phyloP scores from a whole-genome alignment of 805 yeast genomes.

The Candida verbasci region DNA sequence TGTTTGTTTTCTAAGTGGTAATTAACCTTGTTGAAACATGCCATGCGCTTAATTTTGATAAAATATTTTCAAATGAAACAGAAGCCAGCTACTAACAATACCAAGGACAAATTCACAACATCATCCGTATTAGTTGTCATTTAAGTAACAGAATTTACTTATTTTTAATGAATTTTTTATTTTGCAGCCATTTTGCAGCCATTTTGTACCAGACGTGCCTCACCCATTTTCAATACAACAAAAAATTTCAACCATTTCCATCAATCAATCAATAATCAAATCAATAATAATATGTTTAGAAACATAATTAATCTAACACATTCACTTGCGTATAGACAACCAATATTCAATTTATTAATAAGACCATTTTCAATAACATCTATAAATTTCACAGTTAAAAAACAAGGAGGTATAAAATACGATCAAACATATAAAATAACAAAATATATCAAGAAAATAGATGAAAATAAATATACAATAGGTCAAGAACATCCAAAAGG shows the following conservation, averaged over 20 bases:
- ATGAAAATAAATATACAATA: constrained; percentile 28
- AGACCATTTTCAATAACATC: constrained; percentile 7
- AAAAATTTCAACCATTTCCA: neutral
- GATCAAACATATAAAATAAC: constrained; percentile 40
- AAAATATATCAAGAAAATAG: constrained; percentile 35
- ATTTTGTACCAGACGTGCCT: no score
- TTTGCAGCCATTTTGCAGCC: constrained; percentile 1
- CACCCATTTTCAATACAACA: neutral
- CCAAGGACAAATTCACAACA: no score
- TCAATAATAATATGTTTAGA: neutral
- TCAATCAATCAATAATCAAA: constrained; percentile 29
- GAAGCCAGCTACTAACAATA: no score
- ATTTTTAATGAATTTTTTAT: neutral
- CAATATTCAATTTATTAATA: neutral
- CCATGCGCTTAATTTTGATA: no score
- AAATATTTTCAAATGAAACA: no score
- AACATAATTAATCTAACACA: constrained; percentile 3
- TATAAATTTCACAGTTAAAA: neutral
- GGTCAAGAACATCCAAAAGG: constrained; percentile 32
- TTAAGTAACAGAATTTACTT: neutral
- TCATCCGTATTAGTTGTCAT: no score
- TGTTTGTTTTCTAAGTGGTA: no score
- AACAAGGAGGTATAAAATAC: constrained; percentile 8
- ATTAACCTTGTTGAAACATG: no score
- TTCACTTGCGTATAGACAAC: neutral